These are phyloP conservation scores for Fonsecaea multimorphosa DNA, from an alignment of 2,329 filamentous ascomycete species.

Conservation along the genomic window DNA sequence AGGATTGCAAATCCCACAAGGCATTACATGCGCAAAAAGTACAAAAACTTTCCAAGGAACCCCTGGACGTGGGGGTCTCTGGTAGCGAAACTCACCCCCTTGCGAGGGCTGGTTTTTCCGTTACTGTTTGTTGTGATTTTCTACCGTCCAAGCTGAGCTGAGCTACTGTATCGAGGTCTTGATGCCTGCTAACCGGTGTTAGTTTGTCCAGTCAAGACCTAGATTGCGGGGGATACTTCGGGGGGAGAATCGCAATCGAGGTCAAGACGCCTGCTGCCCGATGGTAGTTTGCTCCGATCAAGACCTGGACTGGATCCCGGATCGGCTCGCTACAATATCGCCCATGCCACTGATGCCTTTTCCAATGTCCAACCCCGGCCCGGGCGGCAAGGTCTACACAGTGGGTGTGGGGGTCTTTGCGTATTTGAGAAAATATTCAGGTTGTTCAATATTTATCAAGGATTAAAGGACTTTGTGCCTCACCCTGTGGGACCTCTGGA, in stretches of 20 bases:
- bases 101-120: conserved; percentile 13
- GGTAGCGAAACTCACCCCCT: conserved; percentile 11
- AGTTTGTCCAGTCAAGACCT: no score
- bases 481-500: no score
- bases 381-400: conserved; percentile 13
- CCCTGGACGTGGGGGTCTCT: neutral
- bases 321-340: conserved; percentile 5
- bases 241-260: neutral
- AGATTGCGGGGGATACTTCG: no score
- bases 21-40: no score
- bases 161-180: neutral
- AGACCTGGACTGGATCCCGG: conserved; percentile 3
- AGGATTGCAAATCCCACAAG: no score
- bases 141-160: no score
- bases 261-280: conserved; percentile 10
- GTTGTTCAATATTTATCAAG: no score
- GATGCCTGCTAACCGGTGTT: no score
- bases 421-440: conserved; percentile 7
- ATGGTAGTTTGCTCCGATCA: conserved; percentile 10
- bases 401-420: conserved; percentile 12
- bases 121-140: conserved; percentile 4
- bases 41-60: conserved; percentile 7
- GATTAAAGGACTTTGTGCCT: no score
- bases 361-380: conserved; percentile 13
- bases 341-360: conserved; percentile 8